Percentiles rank a stretch among this genome's conserved stretches.
Evolutionary conservation across 345 rosid genomes (phyloP).

Genomic region (Raphanus sativus): DNA sequence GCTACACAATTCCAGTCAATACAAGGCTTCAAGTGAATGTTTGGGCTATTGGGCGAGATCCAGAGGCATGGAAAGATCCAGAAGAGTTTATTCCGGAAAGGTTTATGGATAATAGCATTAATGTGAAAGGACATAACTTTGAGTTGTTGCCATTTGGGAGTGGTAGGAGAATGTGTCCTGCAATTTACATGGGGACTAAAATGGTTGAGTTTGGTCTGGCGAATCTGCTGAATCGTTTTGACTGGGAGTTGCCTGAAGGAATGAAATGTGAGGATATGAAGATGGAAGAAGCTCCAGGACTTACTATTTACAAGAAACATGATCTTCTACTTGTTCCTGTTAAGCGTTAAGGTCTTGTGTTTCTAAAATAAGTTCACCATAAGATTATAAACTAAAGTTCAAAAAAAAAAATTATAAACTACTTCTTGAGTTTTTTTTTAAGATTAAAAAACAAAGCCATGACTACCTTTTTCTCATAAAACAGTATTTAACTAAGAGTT

Average conservation of each 20-base stretch:
- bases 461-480: background rate
- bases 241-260: slow-evolving; percentile 44
- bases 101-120: slow-evolving; percentile 33
- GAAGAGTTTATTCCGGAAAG: slow-evolving; percentile 42
- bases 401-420: background rate
- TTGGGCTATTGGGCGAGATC: slow-evolving; percentile 47
- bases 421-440: background rate
- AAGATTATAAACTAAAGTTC: background rate
- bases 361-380: background rate
- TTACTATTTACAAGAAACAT: slow-evolving; percentile 23
- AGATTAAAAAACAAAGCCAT: background rate
- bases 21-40: slow-evolving; percentile 34
- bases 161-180: slow-evolving; percentile 23
- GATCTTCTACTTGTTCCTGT: slow-evolving; percentile 41
- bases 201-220: slow-evolving; percentile 42
- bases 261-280: slow-evolving; percentile 32
- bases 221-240: slow-evolving; percentile 40
- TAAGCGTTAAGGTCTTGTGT: background rate
- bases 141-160: slow-evolving; percentile 15
- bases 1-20: slow-evolving; percentile 35
- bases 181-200: slow-evolving; percentile 24
- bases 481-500: background rate
- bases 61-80: slow-evolving; percentile 43
- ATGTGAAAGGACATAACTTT: slow-evolving; percentile 26
- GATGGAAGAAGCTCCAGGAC: slow-evolving; percentile 45